Conservation (phyloP, 768 basidiomycete genomes). For the Pisolithus tinctorius region DNA sequence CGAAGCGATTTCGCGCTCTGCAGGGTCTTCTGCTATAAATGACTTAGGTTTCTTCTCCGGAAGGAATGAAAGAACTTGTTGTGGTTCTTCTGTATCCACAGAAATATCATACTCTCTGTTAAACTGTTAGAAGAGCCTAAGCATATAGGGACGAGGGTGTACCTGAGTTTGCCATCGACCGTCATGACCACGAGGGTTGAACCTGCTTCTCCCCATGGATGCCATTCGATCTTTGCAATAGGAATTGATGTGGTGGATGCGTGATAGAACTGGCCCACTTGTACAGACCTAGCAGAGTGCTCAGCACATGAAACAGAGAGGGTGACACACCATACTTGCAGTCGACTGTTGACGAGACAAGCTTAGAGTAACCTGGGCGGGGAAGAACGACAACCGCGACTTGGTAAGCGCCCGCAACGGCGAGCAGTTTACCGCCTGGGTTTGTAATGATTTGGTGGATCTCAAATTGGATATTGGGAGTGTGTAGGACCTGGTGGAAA, state of each 20-base stretch:
- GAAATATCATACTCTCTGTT: constrained; percentile 87
- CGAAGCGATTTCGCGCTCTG: constrained; percentile 73
- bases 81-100: constrained; percentile 76
- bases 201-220: constrained; percentile 86
- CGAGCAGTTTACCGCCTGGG: constrained; percentile 79
- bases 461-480: constrained; percentile 74
- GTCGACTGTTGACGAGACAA: constrained; percentile 63
- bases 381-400: constrained; percentile 85
- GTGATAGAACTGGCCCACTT: constrained; percentile 84
- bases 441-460: constrained; percentile 76
- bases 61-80: constrained; percentile 76
- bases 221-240: constrained; percentile 89
- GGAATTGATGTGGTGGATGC: constrained; percentile 54
- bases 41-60: constrained; percentile 55
- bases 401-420: constrained; percentile 78
- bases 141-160: constrained; percentile 9
- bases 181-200: constrained; percentile 92
- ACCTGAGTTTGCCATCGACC: constrained; percentile 79
- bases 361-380: constrained; percentile 62
- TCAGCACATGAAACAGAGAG: neutral
- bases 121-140: constrained; percentile 1
- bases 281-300: constrained; percentile 50
- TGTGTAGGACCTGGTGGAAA: constrained; percentile 58
- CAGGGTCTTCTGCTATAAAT: constrained; percentile 65
- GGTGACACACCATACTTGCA: constrained; percentile 64